These are phyloP conservation scores for Alnus rubra DNA, from an alignment of 306 rosid genomes.

Conservation along the genomic window DNA sequence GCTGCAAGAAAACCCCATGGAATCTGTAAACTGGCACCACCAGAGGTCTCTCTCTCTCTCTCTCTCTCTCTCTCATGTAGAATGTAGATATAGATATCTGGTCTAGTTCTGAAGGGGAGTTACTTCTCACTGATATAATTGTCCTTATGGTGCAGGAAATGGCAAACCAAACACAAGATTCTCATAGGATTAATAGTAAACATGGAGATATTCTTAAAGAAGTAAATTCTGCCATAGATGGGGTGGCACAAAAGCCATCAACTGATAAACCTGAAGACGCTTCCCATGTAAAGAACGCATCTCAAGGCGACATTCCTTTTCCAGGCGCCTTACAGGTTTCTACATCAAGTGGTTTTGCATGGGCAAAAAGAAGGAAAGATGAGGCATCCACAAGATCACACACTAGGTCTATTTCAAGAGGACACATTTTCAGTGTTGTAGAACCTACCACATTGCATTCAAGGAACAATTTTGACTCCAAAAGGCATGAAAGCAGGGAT, in stretches of 20 bases:
- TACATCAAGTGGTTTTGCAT: constrained; percentile 93
- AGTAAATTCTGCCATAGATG: constrained; percentile 33
- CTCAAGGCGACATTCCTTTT: constrained; percentile 86
- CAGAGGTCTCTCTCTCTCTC: constrained; percentile 58
- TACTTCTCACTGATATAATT: constrained; percentile 16
- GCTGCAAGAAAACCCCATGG: constrained; percentile 71
- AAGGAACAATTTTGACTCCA: constrained; percentile 51
- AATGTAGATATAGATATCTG: constrained; percentile 5
- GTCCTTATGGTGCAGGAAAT: constrained; percentile 57
- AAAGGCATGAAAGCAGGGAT: constrained; percentile 63
- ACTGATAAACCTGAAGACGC: constrained; percentile 61
- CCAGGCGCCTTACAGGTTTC: constrained; percentile 92
- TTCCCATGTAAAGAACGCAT: constrained; percentile 66
- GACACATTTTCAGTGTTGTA: constrained; percentile 56
- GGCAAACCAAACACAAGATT: constrained; percentile 42
- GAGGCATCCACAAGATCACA: constrained; percentile 63
- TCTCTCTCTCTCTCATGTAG: not conserved
- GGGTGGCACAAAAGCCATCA: constrained; percentile 52
- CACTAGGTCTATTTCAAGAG: constrained; percentile 77
- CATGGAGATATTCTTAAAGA: constrained; percentile 46
- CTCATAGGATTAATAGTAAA: constrained; percentile 40
- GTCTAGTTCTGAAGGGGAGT: constrained; percentile 10
- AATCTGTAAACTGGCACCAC: constrained; percentile 73
- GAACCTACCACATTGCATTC: constrained; percentile 54
- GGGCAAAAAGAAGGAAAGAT: constrained; percentile 93